Evolutionary conservation across 495 filamentous ascomycete species (phyloP), one percentile per base, ranked within the genome.

Genomic region (Penicillium salamii): DNA sequence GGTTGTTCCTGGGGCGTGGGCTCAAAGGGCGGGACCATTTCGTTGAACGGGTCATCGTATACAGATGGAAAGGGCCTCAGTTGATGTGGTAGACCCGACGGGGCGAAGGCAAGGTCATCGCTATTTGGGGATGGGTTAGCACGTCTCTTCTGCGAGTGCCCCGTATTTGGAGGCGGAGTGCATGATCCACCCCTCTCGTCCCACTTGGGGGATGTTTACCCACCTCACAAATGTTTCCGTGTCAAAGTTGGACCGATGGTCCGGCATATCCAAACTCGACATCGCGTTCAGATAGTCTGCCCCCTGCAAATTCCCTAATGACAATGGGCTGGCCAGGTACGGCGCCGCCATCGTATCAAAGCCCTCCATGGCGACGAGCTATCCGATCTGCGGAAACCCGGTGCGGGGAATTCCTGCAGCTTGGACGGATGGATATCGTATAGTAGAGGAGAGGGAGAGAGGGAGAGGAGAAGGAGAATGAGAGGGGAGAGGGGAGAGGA

Each of bases 21-120:
- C 21, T 84, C 81, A 60, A 82, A 86, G 24, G 77, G 70, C 31
- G 67, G 50, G 36, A 69, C 63, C 61, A 74, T 68, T 8, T 77
- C 70, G 20, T 79, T 80, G 61, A 88, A 87, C 9, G 85, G 79
- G 48, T 87, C 85, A 59, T 88, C 85, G 57, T 88, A 88, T 21
- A 78, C 81, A 8, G 71, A 68, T 29, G 71, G 57, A 48, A 74
- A 75, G 36, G 69, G 66, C 36, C 71, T 71, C 33, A 77, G 52
- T 17, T 67, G 50, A 19, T 59, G 55, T 29, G 65, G 59, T 21
- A 75, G 37, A 40, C 50, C 59, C 48, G 59, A 55, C 51, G 65
- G 71, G 15, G 68, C 39, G 23, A 77, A 77, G 17, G 63, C 45
- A 29, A 78, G 62, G 46, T 74, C 72, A 49, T 78, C 75, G 36